Evolutionary conservation across 2,329 filamentous ascomycete species (phyloP).

Genomic region (Dendrostoma leiphaemia): DNA sequence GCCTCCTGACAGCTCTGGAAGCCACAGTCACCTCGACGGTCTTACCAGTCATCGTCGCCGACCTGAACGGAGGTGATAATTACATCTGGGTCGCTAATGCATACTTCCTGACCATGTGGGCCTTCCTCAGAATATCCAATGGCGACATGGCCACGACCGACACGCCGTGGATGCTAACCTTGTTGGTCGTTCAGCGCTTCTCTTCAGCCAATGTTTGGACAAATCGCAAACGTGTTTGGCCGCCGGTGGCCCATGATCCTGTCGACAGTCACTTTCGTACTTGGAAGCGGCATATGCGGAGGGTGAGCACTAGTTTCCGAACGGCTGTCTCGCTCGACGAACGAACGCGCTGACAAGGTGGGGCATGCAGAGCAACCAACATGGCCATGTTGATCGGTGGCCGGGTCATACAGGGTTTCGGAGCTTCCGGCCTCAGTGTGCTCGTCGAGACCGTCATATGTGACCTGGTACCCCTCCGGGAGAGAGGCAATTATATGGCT

Average conservation of each 20-base stretch:
- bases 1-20: conserved; percentile 25
- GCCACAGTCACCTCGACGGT: conserved; percentile 26
- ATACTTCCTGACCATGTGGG: conserved; percentile 27
- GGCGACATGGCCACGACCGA: too few species aligned
- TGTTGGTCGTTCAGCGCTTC: conserved; percentile 27
- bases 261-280: conserved; percentile 43
- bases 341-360: too few species aligned
- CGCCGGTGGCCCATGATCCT: conserved; percentile 39
- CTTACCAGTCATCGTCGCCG: conserved; percentile 24
- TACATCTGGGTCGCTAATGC: conserved; percentile 26
- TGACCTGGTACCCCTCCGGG: conserved; percentile 24
- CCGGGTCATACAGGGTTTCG: conserved; percentile 47
- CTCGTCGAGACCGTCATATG: conserved; percentile 27
- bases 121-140: too few species aligned
- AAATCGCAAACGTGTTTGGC: conserved; percentile 43
- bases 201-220: conserved; percentile 48
- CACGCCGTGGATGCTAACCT: too few species aligned
- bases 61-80: conserved; percentile 21
- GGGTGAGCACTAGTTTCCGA: too few species aligned
- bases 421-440: conserved; percentile 33
- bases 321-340: too few species aligned
- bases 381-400: conserved; percentile 48
- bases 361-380: too few species aligned
- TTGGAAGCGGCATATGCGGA: conserved; percentile 53
- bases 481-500: conserved; percentile 38